phyloP scores from a whole-genome alignment of 768 basidiomycete species.

The Mycena maculata region DNA sequence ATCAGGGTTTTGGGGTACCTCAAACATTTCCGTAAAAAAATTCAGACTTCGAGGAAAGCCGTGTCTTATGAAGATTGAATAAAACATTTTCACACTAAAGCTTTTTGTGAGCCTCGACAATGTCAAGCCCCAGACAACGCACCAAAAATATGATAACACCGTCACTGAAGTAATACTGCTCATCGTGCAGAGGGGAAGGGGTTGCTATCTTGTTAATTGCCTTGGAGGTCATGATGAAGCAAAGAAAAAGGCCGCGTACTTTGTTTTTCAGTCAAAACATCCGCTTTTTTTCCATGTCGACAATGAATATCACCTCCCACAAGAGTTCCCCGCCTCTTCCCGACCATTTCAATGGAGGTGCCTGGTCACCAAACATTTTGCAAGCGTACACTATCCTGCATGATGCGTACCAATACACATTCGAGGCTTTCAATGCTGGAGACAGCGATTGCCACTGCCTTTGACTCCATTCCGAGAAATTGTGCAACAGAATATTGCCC shows the following conservation, averaged over 20 bases:
- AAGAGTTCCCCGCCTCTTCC: slow-evolving; percentile 1
- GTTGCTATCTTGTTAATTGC: background rate
- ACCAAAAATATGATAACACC: background rate
- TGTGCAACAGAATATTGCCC: slow-evolving; percentile 6
- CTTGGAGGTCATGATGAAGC: background rate
- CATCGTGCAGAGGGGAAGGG: background rate
- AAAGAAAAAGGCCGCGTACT: background rate
- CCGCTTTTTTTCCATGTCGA: background rate
- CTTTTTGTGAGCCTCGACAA: background rate
- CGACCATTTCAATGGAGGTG: slow-evolving; percentile 3
- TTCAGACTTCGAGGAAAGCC: background rate
- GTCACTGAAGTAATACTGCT: background rate
- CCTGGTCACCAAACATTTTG: slow-evolving; percentile 4
- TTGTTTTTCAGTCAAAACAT: background rate
- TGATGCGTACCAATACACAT: slow-evolving; percentile 11
- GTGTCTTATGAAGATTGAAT: background rate
- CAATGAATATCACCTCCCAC: background rate
- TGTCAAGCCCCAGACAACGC: too few relatives aligned
- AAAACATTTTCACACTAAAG: background rate
- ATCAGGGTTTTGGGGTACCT: background rate
- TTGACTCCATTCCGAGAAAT: slow-evolving; percentile 13
- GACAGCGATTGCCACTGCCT: slow-evolving; percentile 14
- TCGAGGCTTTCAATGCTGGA: background rate
- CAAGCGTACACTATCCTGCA: background rate
- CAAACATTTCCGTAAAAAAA: background rate